Base-by-base conservation (phyloP, 805 yeast genomes). In the Monosporozyma solicola region DNA sequence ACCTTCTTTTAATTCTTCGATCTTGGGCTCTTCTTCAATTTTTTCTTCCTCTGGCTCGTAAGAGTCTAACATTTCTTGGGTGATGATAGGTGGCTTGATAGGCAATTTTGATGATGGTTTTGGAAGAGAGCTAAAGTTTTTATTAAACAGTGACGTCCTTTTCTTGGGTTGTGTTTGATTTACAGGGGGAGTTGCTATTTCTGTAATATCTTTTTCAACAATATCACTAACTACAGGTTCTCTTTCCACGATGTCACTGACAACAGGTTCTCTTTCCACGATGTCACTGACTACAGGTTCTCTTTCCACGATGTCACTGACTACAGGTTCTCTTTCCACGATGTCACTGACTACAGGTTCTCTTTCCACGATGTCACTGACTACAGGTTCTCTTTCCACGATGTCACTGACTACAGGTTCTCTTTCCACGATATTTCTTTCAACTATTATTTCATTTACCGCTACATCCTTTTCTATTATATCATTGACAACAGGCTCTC, bases 21-120 rank as follows among this genome's bases (percentile, higher is more conserved):
- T 41, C 25, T 45, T 39, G 15, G 47, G 48, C 32, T 35, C 51
- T 25, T 13, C 33, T 15, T 37, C 50, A 15, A 48, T 49, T 16
- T 54, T 52, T 16, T 39, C 51, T 9, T 53, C 53, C 6, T 46
- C 43, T 20, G 45, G 35, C 33, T 31, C 31, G 43, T 49, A 15
- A 15, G 48, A 31, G 20, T 54, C 54, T 16, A 53, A 29, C 45
- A 53, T 41, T n/a, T 55, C 57, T 48, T 54, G 48, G n/a, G 59
- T 51, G 8, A 57, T 13, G 16, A 10, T 20, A 15, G 44, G 25
- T n/a, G 41, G 39, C 11, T 52, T 50, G 6, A 24, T 33, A 27
- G 16, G 32, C 4, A 5, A 16, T 29, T 27, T 31, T 24, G 20
- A n/a, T 2, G 35, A 45, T 27, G 51, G 50, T 29, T 35, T 49